phyloP scores from a whole-genome alignment of 805 yeast species.

The Nakazawaea laoshanensis region DNA sequence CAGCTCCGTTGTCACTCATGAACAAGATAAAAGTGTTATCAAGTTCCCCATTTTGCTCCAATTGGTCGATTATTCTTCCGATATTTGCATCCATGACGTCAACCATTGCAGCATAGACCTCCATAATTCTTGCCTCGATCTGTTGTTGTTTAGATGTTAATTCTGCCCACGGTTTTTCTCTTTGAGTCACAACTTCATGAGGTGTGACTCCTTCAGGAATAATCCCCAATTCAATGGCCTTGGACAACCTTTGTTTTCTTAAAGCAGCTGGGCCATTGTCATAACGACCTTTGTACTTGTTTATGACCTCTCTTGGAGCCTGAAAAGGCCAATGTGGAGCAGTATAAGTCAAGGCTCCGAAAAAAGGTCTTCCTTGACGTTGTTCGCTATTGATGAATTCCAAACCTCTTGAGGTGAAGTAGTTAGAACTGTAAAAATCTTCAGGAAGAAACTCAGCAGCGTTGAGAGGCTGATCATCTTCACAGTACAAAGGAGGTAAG shows the following conservation, averaged over 20 bases:
- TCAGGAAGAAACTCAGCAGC: slow-evolving; percentile 32
- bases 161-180: slow-evolving; percentile 34
- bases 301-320: slow-evolving; percentile 41
- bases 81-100: slow-evolving; percentile 42
- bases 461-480: slow-evolving; percentile 28
- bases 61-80: slow-evolving; percentile 36
- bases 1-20: slow-evolving; percentile 62
- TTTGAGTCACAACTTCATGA: slow-evolving; percentile 33
- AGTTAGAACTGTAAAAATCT: slow-evolving; percentile 36
- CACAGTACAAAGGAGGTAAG: slow-evolving; percentile 30
- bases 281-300: slow-evolving; percentile 38
- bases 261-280: slow-evolving; percentile 40
- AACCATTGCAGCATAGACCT: slow-evolving; percentile 58
- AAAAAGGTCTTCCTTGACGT: slow-evolving; percentile 40
- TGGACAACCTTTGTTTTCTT: slow-evolving; percentile 27
- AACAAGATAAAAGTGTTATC: slow-evolving; percentile 49
- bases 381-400: slow-evolving; percentile 23
- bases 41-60: slow-evolving; percentile 32
- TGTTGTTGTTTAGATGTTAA: slow-evolving; percentile 27
- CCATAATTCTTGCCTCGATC: slow-evolving; percentile 38
- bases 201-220: slow-evolving; percentile 35
- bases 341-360: slow-evolving; percentile 46
- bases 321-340: slow-evolving; percentile 67
- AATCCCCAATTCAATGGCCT: slow-evolving; percentile 36
- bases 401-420: slow-evolving; percentile 34